Evolutionary conservation across 2,329 filamentous ascomycete species (phyloP), one percentile per base, ranked within the genome.

Genomic region (Fusarium sororula): DNA sequence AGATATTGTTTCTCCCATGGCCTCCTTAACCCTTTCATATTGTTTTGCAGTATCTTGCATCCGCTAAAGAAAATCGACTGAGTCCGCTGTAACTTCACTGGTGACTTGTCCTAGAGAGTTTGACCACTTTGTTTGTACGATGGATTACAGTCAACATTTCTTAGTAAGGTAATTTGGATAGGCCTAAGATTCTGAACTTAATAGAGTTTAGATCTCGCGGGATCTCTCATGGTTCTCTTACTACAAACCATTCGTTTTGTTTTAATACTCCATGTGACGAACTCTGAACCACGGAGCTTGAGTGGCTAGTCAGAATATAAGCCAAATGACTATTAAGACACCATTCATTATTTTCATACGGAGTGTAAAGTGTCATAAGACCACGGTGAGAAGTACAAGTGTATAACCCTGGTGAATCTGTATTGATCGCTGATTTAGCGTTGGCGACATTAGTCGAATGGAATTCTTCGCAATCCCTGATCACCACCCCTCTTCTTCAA

Each of bases 401-500:
- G 24, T 45, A 22, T 12, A 63, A 18, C 24, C 30, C 30, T 28
- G 13, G 47, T 17, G 24, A 28, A 24, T 26, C 18, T 42, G 24
- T 63, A 17, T 15, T 54, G 20, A 39, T 30, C 17, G 50, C 56
- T 50, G 28, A 74, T 66, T 37, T 74, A 60, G 41, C 30, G 30
- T 24, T 39, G 41, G 53, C 12, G 32, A n/a, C 41, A 63, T 78
- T 82, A 99, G 82, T 94, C 95, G 82, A 97, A 97, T 0, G 94
- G 94, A 77, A 97, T 91, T 76, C 94, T 89, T 73, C 94, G 89
- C 76, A 97, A 81, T 22, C 85, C 84, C 68, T 90, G 86, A 12
- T 83, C 87, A 45, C 85, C 87, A 22, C 88, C 91, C 62, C 87
- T 87, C 85, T 97, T 98, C 86, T 90, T 92, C 88, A 93, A 92